Conservation (phyloP, 164 flowering plant species). For the Vitis cinerea region DNA sequence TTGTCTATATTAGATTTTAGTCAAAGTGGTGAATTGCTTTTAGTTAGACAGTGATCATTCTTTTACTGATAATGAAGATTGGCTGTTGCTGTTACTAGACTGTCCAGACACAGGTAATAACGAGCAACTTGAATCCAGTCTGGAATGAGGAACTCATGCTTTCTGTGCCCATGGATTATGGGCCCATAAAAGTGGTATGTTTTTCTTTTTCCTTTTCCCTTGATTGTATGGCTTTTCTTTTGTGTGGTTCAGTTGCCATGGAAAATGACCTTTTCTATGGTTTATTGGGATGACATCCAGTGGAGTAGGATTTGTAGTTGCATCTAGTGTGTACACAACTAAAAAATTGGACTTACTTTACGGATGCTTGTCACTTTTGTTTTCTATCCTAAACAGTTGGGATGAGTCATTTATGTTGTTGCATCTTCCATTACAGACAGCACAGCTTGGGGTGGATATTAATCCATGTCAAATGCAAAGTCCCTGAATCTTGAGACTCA, state of each 20-base stretch:
- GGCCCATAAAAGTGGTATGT: slow-evolving; percentile 81
- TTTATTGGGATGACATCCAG: neutral
- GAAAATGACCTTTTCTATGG: neutral
- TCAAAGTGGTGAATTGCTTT: neutral
- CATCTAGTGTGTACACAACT: neutral
- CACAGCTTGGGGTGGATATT: too few species aligned
- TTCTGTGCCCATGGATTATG: slow-evolving; percentile 79
- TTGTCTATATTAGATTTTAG: neutral
- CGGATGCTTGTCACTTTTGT: too few species aligned
- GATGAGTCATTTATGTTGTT: too few species aligned
- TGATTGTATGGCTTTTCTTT: neutral
- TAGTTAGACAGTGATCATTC: neutral
- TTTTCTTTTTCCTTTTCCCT: neutral
- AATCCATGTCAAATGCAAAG: too few species aligned
- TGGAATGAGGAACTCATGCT: slow-evolving; percentile 97
- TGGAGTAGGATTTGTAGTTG: neutral
- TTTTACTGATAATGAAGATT: slow-evolving; percentile 6
- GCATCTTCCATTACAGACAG: too few species aligned
- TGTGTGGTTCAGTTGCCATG: neutral
- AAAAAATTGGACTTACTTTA: too few species aligned
- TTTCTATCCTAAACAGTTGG: too few species aligned
- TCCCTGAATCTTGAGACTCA: too few species aligned
- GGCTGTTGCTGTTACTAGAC: slow-evolving; percentile 46
- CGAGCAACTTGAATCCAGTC: slow-evolving; percentile 86
- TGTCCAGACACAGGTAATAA: slow-evolving; percentile 62